Base-by-base conservation (phyloP, 192 early-diverging fungal genomes). In the Coemansia sp. region DNA sequence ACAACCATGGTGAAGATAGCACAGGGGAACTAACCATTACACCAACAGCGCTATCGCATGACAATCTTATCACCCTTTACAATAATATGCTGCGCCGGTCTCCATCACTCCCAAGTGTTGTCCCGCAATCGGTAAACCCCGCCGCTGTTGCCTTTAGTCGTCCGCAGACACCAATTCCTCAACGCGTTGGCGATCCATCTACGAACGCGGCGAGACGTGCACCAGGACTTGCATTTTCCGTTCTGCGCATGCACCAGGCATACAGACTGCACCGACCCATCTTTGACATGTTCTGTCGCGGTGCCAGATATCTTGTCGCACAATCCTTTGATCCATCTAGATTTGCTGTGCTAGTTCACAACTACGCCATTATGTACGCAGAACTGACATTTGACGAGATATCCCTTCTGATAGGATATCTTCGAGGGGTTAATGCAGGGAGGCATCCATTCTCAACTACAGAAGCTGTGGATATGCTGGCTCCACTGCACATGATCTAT, bases 271-370 rank as follows among this genome's bases (percentile, higher is more conserved):
- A 79, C 38, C 49, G 52, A 8, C 62, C 65, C 0, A 2, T 79
- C n/a, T 59, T 79, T 19, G 52, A 74, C 58, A 74, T 79, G 10
- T 74, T 79, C 49, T 62, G 71, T 49, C 56, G 71, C 3, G 71
- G 71, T 9, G 77, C 67, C 14, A 47, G 30, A 18, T 74, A 79
- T 27, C 18, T 79, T 10, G 71, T 79, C 5, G 54, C 77, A 0
- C 58, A 19, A 21, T 19, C 31, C 10, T 79, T 79, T 49, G 61
- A 58, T 19, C 71, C 64, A 4, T 48, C 44, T 0, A 48, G 54
- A 22, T 79, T 79, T 65, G 31, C 47, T 9, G 3, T 0, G 4
- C 23, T 64, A 19, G 64, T 71, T 4, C 23, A 19, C 24, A 49
- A 22, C 30, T 69, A 79, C 31, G 34, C 23, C 23, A 26, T 79